phyloP scores from a whole-genome alignment of 2,329 filamentous ascomycete genomes.

The Aspergillus phoenicis region DNA sequence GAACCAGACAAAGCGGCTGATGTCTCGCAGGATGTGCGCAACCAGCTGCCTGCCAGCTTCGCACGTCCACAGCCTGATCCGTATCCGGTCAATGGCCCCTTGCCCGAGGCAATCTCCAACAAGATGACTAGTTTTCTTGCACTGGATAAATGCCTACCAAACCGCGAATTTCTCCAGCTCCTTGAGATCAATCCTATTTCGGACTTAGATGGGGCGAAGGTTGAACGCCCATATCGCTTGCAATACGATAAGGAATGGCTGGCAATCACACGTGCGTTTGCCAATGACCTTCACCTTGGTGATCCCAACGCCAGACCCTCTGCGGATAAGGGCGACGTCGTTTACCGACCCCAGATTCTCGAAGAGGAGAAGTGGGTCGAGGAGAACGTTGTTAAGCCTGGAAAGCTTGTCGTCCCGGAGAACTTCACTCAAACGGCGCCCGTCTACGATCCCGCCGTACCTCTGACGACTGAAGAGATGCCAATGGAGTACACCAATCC shows the following conservation, averaged over 20 bases:
- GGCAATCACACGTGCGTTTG: conserved; percentile 84
- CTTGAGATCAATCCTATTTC: conserved; percentile 61
- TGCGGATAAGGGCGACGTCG: conserved; percentile 66
- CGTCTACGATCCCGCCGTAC: conserved; percentile 61
- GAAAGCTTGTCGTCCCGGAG: conserved; percentile 69
- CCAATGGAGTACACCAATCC: conserved; percentile 83
- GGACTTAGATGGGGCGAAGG: conserved; percentile 22
- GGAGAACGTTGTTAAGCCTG: conserved; percentile 66
- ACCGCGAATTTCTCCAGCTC: conserved; percentile 80
- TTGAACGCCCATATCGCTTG: conserved; percentile 59
- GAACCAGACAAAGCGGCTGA: conserved; percentile 24
- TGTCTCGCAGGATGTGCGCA: conserved; percentile 67
- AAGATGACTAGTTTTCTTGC: conserved; percentile 80
- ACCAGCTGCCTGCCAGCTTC: conserved; percentile 77
- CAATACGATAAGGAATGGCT: conserved; percentile 95
- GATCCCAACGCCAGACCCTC: conserved; percentile 58
- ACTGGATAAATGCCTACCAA: conserved; percentile 84
- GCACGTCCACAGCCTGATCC: conserved; percentile 43
- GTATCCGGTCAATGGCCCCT: conserved; percentile 59
- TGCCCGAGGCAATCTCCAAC: conserved; percentile 75
- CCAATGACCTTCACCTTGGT: conserved; percentile 65
- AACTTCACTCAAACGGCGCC: conserved; percentile 80
- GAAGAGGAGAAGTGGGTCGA: conserved; percentile 78
- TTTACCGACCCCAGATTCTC: conserved; percentile 69
- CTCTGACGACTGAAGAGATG: conserved; percentile 62